Evolutionary conservation across 176 grass and related monocot genomes (phyloP).

Genomic region (Juncus inflexus): DNA sequence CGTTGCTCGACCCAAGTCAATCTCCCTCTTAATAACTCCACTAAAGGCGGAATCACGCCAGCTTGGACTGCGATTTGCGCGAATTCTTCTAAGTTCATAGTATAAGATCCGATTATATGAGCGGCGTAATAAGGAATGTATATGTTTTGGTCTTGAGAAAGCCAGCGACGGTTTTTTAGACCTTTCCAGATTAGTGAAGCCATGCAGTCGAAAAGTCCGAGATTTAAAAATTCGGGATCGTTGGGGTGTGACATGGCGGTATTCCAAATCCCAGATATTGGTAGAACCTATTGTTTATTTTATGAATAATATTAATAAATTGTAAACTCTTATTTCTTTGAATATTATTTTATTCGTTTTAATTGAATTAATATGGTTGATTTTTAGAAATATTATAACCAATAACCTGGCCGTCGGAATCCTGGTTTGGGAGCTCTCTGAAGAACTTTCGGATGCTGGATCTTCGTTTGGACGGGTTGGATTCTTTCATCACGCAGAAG

Average conservation of each 20-base stretch:
- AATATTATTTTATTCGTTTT: too few relatives aligned
- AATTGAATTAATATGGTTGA: too few relatives aligned
- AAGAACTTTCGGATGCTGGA: conserved; percentile 90
- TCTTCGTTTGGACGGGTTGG: conserved; percentile 81
- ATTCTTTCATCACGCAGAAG: conserved; percentile 99
- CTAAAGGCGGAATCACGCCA: conserved; percentile 82
- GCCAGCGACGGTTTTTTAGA: conserved; percentile 96
- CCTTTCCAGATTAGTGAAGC: conserved; percentile 96
- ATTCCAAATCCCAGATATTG: conserved; percentile 96
- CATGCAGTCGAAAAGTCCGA: conserved; percentile 99
- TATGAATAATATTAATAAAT: too few relatives aligned
- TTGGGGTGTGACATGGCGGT: conserved; percentile 96
- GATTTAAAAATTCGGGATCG: conserved; percentile 91
- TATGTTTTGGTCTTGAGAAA: conserved; percentile 95
- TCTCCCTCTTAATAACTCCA: conserved; percentile 93
- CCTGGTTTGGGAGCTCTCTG: conserved; percentile 88
- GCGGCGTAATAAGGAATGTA: conserved; percentile 98
- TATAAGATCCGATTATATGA: conserved; percentile 97
- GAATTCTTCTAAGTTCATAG: conserved; percentile 99
- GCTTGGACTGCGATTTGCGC: conserved; percentile 84
- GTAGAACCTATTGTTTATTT: conserved; percentile 32
- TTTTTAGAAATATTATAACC: too few relatives aligned
- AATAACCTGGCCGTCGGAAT: conserved; percentile 71
- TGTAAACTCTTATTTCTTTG: too few relatives aligned
- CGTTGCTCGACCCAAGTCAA: conserved; percentile 99